A percentile compares a stretch with the other conserved stretches of the same genome.
These are phyloP conservation scores for Hypoxylon subgilvum DNA, from an alignment of 495 filamentous ascomycete genomes.

Conservation along the genomic window DNA sequence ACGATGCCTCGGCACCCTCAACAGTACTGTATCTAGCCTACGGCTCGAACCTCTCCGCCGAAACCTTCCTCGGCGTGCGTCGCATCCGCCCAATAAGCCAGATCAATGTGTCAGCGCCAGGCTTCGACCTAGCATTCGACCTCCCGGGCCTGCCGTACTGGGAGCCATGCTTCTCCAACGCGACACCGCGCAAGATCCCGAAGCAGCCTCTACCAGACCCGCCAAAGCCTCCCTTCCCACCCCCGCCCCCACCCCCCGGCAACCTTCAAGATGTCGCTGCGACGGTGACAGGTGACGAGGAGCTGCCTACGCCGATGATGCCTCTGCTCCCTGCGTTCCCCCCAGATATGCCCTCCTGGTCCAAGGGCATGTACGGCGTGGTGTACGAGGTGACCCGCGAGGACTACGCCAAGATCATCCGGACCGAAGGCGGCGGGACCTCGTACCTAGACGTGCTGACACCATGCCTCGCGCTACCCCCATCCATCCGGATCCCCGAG, in stretches of 20 bases:
- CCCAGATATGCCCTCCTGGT: slow-evolving; percentile 64
- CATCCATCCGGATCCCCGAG: slow-evolving; percentile 49
- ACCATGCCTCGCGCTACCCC: slow-evolving; percentile 71
- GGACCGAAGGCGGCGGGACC: slow-evolving; percentile 85
- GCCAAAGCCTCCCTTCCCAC: slow-evolving; percentile 36
- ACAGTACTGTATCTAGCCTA: slow-evolving; percentile 93
- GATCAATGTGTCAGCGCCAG: slow-evolving; percentile 79
- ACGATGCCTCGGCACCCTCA: slow-evolving; percentile 9
- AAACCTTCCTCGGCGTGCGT: slow-evolving; percentile 76
- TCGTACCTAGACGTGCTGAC: slow-evolving; percentile 84
- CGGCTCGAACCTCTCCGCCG: slow-evolving; percentile 81
- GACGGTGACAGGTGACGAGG: slow-evolving; percentile 36
- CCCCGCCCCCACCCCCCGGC: slow-evolving; percentile 17
- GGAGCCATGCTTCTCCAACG: slow-evolving; percentile 94
- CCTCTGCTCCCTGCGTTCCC: slow-evolving; percentile 20
- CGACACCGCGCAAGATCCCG: slow-evolving; percentile 60
- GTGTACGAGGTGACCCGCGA: slow-evolving; percentile 87
- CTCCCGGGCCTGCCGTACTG: slow-evolving; percentile 83
- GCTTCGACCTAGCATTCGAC: slow-evolving; percentile 79
- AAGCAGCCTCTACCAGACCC: slow-evolving; percentile 40
- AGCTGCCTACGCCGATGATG: slow-evolving; percentile 16
- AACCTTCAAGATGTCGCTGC: background rate
- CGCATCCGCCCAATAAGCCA: slow-evolving; percentile 80
- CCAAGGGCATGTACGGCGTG: slow-evolving; percentile 83
- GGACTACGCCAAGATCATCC: slow-evolving; percentile 86